A percentile compares a stretch with the other conserved stretches of the same genome.
phyloP scores from a whole-genome alignment of 306 rosid genomes.

The Sophora flavescens region DNA sequence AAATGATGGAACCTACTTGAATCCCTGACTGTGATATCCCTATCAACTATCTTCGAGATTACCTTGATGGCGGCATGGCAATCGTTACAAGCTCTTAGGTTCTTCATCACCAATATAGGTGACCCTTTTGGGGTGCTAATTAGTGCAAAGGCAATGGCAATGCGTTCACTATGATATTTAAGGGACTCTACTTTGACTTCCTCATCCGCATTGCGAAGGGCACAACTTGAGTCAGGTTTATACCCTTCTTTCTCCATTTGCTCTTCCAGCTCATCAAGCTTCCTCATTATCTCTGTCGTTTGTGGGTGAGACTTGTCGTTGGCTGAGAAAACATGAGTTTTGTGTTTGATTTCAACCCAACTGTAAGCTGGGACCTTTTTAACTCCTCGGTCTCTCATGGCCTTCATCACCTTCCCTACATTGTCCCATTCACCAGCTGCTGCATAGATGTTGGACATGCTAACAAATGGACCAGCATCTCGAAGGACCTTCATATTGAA shows the following conservation, averaged over 20 bases:
- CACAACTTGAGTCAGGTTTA: conserved; percentile 77
- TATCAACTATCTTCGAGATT: conserved; percentile 61
- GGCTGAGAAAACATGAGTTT: conserved; percentile 75
- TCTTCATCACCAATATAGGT: conserved; percentile 85
- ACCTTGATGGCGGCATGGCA: conserved; percentile 82
- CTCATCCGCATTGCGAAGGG: conserved; percentile 80
- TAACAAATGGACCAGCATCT: conserved; percentile 81
- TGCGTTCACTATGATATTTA: conserved; percentile 85
- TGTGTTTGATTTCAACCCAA: conserved; percentile 84
- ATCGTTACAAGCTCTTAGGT: conserved; percentile 81
- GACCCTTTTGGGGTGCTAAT: conserved; percentile 76
- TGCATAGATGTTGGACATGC: conserved; percentile 89
- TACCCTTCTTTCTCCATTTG: conserved; percentile 81
- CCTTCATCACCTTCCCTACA: conserved; percentile 82
- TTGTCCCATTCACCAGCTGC: conserved; percentile 87
- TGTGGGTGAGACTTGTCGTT: conserved; percentile 72
- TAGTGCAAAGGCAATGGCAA: conserved; percentile 89
- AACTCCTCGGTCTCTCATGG: conserved; percentile 83
- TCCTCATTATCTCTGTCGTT: conserved; percentile 60
- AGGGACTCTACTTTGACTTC: conserved; percentile 74
- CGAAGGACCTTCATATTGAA: conserved; percentile 75
- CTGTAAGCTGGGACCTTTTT: conserved; percentile 82
- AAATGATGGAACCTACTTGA: conserved; percentile 86
- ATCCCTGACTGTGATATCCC: conserved; percentile 81
- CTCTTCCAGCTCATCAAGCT: conserved; percentile 65